These are phyloP conservation scores for Kalmanozyma brasiliensis DNA, from an alignment of 1,284 basidiomycete genomes.

Conservation along the genomic window DNA sequence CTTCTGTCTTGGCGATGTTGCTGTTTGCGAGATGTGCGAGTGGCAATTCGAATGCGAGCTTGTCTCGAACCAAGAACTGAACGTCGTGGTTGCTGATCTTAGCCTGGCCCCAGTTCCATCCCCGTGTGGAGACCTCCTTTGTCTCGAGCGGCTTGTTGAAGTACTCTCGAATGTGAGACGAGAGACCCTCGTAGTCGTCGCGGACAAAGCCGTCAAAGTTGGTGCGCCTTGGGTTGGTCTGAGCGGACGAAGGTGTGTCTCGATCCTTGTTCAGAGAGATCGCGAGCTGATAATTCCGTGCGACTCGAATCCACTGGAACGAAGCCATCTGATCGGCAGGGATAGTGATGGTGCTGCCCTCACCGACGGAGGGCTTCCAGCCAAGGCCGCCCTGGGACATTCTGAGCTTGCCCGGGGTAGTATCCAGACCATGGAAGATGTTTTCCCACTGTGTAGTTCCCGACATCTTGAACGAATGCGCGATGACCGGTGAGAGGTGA, in stretches of 20 bases:
- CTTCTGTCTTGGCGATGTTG: constrained; percentile 97
- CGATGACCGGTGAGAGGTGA: background rate
- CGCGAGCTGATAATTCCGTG: constrained; percentile 88
- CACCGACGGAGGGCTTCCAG: constrained; percentile 57
- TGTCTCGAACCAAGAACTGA: constrained; percentile 90
- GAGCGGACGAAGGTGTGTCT: constrained; percentile 45
- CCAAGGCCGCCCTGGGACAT: constrained; percentile 64
- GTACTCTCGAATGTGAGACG: constrained; percentile 71
- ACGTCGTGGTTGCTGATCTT: constrained; percentile 76
- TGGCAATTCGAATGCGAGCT: constrained; percentile 90
- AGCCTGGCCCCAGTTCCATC: constrained; percentile 96
- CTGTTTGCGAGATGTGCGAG: constrained; percentile 90
- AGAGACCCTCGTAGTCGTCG: constrained; percentile 74
- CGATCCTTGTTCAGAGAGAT: constrained; percentile 81
- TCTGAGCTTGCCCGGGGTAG: constrained; percentile 77
- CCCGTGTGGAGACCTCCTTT: constrained; percentile 87
- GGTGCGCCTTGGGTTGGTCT: constrained; percentile 71
- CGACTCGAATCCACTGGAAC: constrained; percentile 73
- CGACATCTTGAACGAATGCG: constrained; percentile 21
- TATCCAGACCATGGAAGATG: constrained; percentile 79
- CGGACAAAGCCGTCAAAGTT: constrained; percentile 94
- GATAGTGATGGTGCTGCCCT: constrained; percentile 59
- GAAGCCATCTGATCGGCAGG: constrained; percentile 57
- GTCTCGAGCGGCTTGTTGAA: constrained; percentile 86
- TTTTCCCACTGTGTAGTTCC: constrained; percentile 78